A percentile compares a stretch with the other conserved stretches of the same genome.
These are phyloP conservation scores for Uronychia setigera DNA, from an alignment of 73 alveolate genomes.

Conservation along the genomic window DNA sequence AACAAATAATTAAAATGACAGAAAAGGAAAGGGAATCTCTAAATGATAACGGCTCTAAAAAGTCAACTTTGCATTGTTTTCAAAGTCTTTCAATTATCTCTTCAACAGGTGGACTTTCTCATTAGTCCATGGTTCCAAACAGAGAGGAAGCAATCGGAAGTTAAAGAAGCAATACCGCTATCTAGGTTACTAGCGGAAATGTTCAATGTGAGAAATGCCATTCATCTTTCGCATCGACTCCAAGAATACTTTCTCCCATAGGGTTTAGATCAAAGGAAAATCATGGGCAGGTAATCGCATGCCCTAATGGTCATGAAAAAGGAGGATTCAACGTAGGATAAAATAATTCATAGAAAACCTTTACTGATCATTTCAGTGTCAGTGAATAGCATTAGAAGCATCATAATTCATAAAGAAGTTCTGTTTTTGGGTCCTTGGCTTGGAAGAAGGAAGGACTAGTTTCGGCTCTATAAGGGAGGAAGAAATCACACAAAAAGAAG, in stretches of 20 bases:
- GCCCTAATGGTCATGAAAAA: too few species aligned
- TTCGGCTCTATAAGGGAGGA: background rate
- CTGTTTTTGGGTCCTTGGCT: background rate
- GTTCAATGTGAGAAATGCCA: background rate
- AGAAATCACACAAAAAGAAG: background rate
- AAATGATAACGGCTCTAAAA: background rate
- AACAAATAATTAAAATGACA: background rate
- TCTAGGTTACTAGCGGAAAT: background rate
- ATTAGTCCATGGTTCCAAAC: too few species aligned
- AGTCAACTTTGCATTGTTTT: background rate
- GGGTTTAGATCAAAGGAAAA: background rate
- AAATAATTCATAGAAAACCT: too few species aligned
- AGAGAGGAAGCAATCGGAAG: conserved; percentile 2
- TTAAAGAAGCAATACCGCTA: background rate
- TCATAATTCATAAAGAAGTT: background rate
- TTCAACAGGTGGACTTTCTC: background rate
- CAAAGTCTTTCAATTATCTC: background rate
- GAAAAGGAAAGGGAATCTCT: background rate
- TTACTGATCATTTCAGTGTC: background rate
- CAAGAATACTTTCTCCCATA: background rate
- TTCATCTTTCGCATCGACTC: background rate
- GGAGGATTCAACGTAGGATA: too few species aligned
- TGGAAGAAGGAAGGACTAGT: background rate
- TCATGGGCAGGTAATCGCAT: background rate
- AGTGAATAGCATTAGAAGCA: background rate